A percentile compares a stretch with the other conserved stretches of the same genome.
Conservation (phyloP, 1,139 yeast species). For the Yamadazyma atlantica region DNA sequence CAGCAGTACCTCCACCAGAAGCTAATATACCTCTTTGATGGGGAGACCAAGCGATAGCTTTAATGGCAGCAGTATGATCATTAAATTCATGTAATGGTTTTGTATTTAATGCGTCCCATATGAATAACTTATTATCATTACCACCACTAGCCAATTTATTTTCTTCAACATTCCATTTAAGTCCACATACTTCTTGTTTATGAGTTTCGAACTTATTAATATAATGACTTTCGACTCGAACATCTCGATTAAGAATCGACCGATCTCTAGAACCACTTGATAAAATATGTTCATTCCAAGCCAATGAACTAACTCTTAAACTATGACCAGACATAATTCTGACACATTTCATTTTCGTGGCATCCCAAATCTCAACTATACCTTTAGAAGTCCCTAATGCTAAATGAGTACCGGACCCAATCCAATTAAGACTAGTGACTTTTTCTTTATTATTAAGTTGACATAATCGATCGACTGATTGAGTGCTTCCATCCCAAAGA, state of each 20-base stretch:
- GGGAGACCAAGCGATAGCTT: conserved; percentile 97
- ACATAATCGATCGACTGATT: conserved; percentile 80
- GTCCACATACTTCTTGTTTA: conserved; percentile 94
- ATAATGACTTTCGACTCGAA: conserved; percentile 81
- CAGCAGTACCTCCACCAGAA: conserved; percentile 97
- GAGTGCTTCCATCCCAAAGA: conserved; percentile 87
- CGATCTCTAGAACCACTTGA: conserved; percentile 89
- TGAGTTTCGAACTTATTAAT: conserved; percentile 72
- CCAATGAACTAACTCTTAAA: conserved; percentile 78
- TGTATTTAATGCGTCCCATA: conserved; percentile 82
- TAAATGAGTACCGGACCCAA: conserved; percentile 87
- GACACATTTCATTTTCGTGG: conserved; percentile 76
- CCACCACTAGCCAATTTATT: conserved; percentile 91
- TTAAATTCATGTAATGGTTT: conserved; percentile 71
- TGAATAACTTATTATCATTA: conserved; percentile 79
- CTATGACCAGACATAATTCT: conserved; percentile 93
- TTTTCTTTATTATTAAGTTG: conserved; percentile 62
- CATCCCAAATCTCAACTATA: conserved; percentile 93
- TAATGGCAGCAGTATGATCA: conserved; percentile 93
- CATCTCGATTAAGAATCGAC: conserved; percentile 85
- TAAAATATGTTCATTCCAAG: conserved; percentile 92
- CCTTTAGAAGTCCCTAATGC: conserved; percentile 92
- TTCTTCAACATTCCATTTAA: conserved; percentile 89
- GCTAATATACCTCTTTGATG: conserved; percentile 93
- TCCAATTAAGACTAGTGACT: conserved; percentile 89